These are phyloP conservation scores for Entamoeba dispar DNA, from an alignment of 208 protist species.

Conservation along the genomic window DNA sequence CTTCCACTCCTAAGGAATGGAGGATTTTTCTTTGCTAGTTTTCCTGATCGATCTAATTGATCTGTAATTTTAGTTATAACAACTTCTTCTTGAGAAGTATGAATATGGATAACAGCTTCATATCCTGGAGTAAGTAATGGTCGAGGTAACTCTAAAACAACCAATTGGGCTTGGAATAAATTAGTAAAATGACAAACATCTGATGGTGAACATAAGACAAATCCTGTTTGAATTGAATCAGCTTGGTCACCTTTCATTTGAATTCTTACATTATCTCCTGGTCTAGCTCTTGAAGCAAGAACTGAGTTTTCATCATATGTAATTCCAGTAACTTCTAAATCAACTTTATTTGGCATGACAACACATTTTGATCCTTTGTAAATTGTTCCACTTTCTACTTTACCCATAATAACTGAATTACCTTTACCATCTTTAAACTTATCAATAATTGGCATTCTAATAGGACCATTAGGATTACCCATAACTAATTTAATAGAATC, in stretches of 20 bases:
- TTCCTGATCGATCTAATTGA: neutral
- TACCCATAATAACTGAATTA: neutral
- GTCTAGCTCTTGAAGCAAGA: neutral
- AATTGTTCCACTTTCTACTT: neutral
- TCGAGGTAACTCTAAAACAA: neutral
- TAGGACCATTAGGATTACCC: conserved; percentile 16
- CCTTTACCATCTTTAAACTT: neutral
- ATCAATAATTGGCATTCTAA: conserved; percentile 16
- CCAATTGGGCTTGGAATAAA: neutral
- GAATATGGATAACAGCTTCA: neutral
- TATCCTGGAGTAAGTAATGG: neutral
- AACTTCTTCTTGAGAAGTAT: neutral
- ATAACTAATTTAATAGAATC: conserved; percentile 12
- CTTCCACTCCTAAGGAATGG: neutral
- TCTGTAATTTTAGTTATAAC: neutral
- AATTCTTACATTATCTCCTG: neutral
- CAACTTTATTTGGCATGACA: neutral
- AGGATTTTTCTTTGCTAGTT: neutral
- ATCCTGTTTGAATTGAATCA: neutral
- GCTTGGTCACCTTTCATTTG: neutral
- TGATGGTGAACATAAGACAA: neutral
- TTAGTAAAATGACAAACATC: neutral
- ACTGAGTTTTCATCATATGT: neutral
- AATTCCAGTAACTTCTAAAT: neutral
- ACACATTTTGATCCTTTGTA: neutral